Conservation (phyloP, 202 grass and related monocot genomes). For the Brachypodium distachyon region DNA sequence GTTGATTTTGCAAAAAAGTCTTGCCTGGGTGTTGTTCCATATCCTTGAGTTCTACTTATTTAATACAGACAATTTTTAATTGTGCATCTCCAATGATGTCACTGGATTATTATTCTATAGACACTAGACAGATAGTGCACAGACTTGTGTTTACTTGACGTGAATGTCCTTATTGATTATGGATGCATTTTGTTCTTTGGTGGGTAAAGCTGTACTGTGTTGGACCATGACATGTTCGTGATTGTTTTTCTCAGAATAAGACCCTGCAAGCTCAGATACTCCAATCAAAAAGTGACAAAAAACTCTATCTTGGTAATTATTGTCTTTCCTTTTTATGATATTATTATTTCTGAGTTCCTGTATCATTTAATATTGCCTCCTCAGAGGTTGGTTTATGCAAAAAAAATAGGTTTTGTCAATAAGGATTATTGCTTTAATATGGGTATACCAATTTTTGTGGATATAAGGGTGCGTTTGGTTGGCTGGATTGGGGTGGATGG, state of each 20-base stretch:
- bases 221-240: not conserved
- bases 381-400: not conserved
- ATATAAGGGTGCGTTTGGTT: too few relatives aligned
- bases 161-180: not conserved
- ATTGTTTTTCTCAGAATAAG: slow-evolving; percentile 71
- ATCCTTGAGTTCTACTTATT: not conserved
- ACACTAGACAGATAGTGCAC: not conserved
- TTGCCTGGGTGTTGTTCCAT: not conserved
- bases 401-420: not conserved
- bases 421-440: too few relatives aligned
- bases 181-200: not conserved
- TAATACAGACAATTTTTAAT: not conserved
- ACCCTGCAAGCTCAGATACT: slow-evolving; percentile 62
- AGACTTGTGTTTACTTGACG: not conserved
- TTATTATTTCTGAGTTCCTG: slow-evolving; percentile 9
- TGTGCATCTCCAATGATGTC: not conserved
- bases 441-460: too few relatives aligned
- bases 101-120: not conserved
- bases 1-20: not conserved
- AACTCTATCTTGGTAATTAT: slow-evolving; percentile 61
- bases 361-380: not conserved
- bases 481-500: too few relatives aligned
- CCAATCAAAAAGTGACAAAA: slow-evolving; percentile 52
- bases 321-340: slow-evolving; percentile 3
- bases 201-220: not conserved